phyloP scores from a whole-genome alignment of 176 grass and related monocot species.

The Oryza punctata region DNA sequence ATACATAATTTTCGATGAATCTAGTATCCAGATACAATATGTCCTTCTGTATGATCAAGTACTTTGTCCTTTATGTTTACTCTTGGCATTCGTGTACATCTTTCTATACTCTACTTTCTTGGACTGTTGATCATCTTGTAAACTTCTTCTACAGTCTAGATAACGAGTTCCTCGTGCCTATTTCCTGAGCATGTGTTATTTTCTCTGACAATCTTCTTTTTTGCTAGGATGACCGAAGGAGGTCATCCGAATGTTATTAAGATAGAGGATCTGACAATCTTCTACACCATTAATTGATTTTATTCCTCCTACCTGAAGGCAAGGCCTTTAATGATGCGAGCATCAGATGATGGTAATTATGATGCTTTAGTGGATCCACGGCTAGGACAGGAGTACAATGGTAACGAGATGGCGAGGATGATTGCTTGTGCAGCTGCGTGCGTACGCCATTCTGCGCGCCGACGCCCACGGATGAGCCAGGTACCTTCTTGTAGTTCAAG shows the following conservation, averaged over 20 bases:
- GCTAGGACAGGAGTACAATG: constrained; percentile 60
- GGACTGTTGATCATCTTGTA: not conserved
- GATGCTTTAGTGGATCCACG: constrained; percentile 74
- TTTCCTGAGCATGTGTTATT: not conserved
- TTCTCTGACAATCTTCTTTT: not conserved
- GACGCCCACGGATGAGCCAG: constrained; percentile 89
- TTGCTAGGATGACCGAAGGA: no score
- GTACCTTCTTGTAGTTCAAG: constrained; percentile 27
- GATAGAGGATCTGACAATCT: not conserved
- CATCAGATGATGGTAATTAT: constrained; percentile 67
- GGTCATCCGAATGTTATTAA: no score
- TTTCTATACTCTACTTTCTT: not conserved
- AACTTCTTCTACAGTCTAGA: not conserved
- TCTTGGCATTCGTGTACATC: not conserved
- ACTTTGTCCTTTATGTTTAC: not conserved
- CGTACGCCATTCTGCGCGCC: constrained; percentile 72
- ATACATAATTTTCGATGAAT: not conserved
- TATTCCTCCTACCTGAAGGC: constrained; percentile 50
- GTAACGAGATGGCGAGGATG: constrained; percentile 85
- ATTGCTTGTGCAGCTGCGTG: constrained; percentile 90
- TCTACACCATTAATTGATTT: not conserved
- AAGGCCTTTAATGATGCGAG: constrained; percentile 72
- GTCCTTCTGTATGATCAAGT: not conserved
- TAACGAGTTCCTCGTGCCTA: not conserved
- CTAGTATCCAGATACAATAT: not conserved